Evolutionary conservation across 164 flowering plant species (phyloP).

Genomic region (Vitis cinerea): DNA sequence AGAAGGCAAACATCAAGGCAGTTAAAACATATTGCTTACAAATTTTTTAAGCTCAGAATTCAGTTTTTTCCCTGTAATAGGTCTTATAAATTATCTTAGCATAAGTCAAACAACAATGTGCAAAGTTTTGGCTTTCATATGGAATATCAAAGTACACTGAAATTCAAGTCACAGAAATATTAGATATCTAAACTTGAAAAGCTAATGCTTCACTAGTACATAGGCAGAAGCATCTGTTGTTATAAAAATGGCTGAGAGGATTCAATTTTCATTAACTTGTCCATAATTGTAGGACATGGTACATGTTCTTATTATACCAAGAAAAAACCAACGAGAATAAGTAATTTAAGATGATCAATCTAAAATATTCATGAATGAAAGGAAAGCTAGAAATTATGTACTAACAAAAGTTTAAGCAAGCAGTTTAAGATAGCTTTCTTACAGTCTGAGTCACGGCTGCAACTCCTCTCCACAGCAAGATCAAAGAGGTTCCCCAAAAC

Average conservation of each 20-base stretch:
- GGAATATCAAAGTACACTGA: neutral
- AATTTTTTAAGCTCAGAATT: neutral
- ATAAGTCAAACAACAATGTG: too few species aligned
- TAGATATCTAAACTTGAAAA: neutral
- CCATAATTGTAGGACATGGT: neutral
- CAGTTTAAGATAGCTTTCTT: conserved; percentile 23
- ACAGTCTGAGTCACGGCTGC: conserved; percentile 49
- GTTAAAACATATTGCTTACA: neutral
- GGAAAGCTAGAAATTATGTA: neutral
- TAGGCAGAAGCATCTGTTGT: neutral
- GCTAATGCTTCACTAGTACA: neutral
- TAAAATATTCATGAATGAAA: neutral
- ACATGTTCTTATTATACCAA: neutral
- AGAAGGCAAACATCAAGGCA: neutral
- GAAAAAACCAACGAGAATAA: neutral
- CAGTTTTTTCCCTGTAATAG: neutral
- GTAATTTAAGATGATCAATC: neutral
- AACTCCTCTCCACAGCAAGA: conserved; percentile 79
- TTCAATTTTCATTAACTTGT: neutral
- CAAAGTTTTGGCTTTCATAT: neutral
- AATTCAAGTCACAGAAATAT: neutral
- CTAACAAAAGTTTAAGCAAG: neutral
- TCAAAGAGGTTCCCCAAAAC: conserved; percentile 87
- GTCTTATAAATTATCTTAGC: too few species aligned
- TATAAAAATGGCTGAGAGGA: neutral